A percentile compares a stretch with the other conserved stretches of the same genome.
Evolutionary conservation across 148 eudicot species (phyloP).

Genomic region (Heliamphora exappendiculata): DNA sequence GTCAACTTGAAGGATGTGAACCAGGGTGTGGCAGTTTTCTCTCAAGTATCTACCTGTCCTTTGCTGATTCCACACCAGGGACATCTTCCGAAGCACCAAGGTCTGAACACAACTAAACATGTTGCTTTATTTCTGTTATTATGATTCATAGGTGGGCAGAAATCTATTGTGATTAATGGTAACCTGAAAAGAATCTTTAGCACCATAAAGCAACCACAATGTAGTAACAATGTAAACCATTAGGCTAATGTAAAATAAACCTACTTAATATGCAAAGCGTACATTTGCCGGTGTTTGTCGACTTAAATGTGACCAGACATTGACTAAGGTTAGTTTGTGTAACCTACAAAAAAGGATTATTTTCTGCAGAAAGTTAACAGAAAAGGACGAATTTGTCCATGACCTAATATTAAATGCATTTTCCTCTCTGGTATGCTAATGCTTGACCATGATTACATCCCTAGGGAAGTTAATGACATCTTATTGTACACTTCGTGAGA

Average conservation of each 20-base stretch:
- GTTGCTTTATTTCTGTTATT: background rate
- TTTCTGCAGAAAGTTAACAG: background rate
- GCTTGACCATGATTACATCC: background rate
- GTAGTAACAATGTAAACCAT: background rate
- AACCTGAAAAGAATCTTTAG: background rate
- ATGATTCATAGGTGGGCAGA: background rate
- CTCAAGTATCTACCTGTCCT: slow-evolving; percentile 54
- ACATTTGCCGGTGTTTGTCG: background rate
- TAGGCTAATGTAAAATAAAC: background rate
- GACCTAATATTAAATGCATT: background rate
- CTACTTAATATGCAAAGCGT: background rate
- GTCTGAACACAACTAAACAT: slow-evolving; percentile 22
- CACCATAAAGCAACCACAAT: background rate
- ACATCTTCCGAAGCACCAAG: slow-evolving; percentile 72
- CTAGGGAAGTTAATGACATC: too few relatives aligned
- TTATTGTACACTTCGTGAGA: too few relatives aligned
- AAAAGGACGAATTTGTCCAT: background rate
- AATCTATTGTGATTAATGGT: background rate
- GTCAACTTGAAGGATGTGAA: slow-evolving; percentile 45
- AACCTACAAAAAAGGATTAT: background rate
- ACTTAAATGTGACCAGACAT: background rate
- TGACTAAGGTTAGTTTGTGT: background rate
- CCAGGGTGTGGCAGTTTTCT: slow-evolving; percentile 44
- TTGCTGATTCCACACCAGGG: slow-evolving; percentile 43
- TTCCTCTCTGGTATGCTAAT: background rate